A percentile compares a stretch with the other conserved stretches of the same genome.
Conservation (phyloP, 1,284 basidiomycete species). For the Ceratobasidium sp. region DNA sequence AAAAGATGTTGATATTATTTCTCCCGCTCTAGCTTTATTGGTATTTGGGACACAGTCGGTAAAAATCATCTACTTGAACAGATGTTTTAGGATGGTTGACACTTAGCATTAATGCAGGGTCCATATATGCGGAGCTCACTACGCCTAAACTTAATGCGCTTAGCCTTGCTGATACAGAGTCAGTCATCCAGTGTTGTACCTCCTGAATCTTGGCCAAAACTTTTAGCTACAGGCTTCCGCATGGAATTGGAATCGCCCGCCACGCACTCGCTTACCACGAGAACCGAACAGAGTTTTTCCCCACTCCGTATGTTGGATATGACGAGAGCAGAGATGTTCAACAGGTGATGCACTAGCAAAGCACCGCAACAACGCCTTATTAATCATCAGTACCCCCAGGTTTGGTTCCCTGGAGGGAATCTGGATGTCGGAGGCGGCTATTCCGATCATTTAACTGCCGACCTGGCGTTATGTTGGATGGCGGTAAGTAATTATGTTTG, state of each 20-base stretch:
- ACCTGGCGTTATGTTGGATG: conserved; percentile 47
- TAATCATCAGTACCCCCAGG: conserved; percentile 1
- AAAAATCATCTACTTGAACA: neutral
- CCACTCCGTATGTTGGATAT: conserved; percentile 30
- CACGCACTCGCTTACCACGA: conserved; percentile 39
- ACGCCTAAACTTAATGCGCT: conserved; percentile 32
- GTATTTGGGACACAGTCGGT: conserved; percentile 36
- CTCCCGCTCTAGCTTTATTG: conserved; percentile 8
- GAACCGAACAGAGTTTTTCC: conserved; percentile 38
- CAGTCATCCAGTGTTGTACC: neutral
- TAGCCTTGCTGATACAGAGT: conserved; percentile 31
- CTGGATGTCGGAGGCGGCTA: conserved; percentile 48
- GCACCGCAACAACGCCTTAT: no score
- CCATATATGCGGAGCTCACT: conserved; percentile 22
- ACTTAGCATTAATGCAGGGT: neutral
- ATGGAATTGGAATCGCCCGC: conserved; percentile 26
- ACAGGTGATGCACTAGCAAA: neutral
- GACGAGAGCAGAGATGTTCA: conserved; percentile 18
- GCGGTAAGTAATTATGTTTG: conserved; percentile 17
- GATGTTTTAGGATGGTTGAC: no score
- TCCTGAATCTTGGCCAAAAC: neutral
- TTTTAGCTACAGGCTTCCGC: conserved; percentile 4
- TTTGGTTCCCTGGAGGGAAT: conserved; percentile 45
- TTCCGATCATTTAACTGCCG: conserved; percentile 43
- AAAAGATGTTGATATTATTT: neutral